Evolutionary conservation across 1,284 basidiomycete species (phyloP).

Genomic region (Cutaneotrichosporon dermatis): DNA sequence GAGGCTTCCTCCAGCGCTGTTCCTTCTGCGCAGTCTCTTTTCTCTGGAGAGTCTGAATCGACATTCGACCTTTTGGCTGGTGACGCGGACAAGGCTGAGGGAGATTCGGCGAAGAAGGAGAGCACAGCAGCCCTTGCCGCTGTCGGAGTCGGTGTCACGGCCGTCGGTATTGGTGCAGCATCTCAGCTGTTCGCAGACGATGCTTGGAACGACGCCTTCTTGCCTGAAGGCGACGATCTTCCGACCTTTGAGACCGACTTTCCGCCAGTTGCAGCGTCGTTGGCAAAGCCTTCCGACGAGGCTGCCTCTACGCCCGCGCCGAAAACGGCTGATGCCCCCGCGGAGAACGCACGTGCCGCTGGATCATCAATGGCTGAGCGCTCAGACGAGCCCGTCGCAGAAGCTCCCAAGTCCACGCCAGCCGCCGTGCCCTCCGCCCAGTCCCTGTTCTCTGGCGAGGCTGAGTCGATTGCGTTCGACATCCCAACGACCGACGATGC

Average conservation of each 20-base stretch:
- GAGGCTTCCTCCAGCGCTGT: too few relatives aligned
- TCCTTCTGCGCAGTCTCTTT: background rate
- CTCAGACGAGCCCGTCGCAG: background rate
- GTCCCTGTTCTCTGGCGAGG: constrained; percentile 14
- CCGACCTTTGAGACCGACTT: background rate
- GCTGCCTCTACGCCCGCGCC: background rate
- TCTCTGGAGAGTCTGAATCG: background rate
- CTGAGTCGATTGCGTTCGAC: constrained; percentile 6
- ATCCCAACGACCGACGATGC: background rate
- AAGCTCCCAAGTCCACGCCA: background rate
- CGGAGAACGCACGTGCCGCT: background rate
- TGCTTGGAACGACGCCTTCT: constrained; percentile 2
- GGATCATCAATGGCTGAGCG: background rate
- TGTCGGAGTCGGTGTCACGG: too few relatives aligned
- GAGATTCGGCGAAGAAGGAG: background rate
- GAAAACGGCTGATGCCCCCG: background rate
- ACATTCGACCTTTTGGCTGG: background rate
- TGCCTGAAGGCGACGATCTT: constrained; percentile 1
- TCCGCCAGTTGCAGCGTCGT: background rate
- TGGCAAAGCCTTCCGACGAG: background rate
- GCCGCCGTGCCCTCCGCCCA: background rate
- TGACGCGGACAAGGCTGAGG: background rate
- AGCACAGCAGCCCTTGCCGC: too few relatives aligned
- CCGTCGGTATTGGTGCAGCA: background rate
- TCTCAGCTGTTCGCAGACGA: constrained; percentile 8